Evolutionary conservation across 2,329 filamentous ascomycete species (phyloP).

Genomic region (Endocalyx cinctus): DNA sequence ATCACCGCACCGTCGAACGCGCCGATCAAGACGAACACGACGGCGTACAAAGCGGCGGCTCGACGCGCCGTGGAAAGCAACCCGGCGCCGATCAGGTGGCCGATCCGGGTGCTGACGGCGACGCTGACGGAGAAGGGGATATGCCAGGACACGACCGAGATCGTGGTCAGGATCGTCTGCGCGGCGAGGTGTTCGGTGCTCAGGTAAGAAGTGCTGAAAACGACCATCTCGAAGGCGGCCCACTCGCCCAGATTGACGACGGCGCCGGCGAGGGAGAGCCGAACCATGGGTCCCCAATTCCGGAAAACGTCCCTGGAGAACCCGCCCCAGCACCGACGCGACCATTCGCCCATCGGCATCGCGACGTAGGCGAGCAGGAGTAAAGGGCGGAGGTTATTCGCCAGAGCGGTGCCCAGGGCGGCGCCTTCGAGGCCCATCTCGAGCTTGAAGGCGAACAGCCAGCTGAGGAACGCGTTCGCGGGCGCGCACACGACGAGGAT

Average conservation of each 20-base stretch:
- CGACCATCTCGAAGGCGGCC: conserved; percentile 39
- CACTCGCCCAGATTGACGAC: conserved; percentile 38
- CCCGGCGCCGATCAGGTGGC: conserved; percentile 36
- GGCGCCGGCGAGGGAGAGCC: conserved; percentile 33
- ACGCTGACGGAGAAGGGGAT: conserved; percentile 39
- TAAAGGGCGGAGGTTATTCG: conserved; percentile 43
- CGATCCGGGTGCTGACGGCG: conserved; percentile 37
- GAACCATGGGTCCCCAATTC: conserved; percentile 37
- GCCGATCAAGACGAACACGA: conserved; percentile 29
- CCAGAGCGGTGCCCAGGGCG: conserved; percentile 43
- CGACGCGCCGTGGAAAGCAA: conserved; percentile 26
- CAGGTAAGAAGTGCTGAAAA: conserved; percentile 40
- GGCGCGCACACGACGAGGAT: conserved; percentile 43
- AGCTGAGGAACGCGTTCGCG: conserved; percentile 44
- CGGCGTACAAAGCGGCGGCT: conserved; percentile 26
- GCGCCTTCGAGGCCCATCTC: conserved; percentile 46
- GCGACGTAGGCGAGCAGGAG: conserved; percentile 42
- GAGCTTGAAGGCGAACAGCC: conserved; percentile 39
- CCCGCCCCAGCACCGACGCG: conserved; percentile 40
- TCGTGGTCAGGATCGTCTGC: conserved; percentile 36
- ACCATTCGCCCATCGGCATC: conserved; percentile 33
- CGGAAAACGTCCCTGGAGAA: conserved; percentile 30
- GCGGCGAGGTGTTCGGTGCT: conserved; percentile 38
- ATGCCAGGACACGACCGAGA: conserved; percentile 37
- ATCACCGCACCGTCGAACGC: conserved; percentile 28